phyloP scores from a whole-genome alignment of 2,329 filamentous ascomycete species.

The Colletotrichum sp. region DNA sequence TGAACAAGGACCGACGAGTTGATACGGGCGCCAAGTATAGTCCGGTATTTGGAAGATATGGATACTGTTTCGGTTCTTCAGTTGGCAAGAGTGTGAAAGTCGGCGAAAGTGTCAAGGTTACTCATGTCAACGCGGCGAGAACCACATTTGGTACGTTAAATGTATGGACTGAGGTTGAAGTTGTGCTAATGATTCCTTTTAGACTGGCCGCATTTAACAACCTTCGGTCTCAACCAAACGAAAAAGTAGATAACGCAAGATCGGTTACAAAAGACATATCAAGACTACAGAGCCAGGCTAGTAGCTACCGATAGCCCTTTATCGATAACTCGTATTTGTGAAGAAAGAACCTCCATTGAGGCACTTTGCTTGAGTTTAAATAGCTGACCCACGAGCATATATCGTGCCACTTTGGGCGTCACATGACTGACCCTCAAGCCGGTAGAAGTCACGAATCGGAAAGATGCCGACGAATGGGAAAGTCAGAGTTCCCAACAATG shows the following conservation, averaged over 20 bases:
- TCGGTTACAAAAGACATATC: background rate
- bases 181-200: background rate
- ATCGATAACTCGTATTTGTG: accelerated
- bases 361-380: accelerated
- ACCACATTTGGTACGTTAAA: background rate
- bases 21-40: background rate
- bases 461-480: background rate
- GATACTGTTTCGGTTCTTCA: background rate
- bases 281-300: background rate
- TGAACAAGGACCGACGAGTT: background rate
- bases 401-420: background rate
- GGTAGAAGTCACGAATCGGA: background rate
- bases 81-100: background rate
- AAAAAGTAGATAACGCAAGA: background rate
- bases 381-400: background rate
- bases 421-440: background rate
- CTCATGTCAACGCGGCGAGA: background rate
- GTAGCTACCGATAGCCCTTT: background rate
- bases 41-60: background rate
- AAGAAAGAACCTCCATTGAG: accelerated
- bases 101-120: background rate
- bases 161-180: background rate
- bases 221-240: background rate
- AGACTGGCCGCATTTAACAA: background rate
- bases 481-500: background rate